Base-by-base conservation (phyloP, 169 alveolate genomes). In the Plasmodium gonderi region DNA sequence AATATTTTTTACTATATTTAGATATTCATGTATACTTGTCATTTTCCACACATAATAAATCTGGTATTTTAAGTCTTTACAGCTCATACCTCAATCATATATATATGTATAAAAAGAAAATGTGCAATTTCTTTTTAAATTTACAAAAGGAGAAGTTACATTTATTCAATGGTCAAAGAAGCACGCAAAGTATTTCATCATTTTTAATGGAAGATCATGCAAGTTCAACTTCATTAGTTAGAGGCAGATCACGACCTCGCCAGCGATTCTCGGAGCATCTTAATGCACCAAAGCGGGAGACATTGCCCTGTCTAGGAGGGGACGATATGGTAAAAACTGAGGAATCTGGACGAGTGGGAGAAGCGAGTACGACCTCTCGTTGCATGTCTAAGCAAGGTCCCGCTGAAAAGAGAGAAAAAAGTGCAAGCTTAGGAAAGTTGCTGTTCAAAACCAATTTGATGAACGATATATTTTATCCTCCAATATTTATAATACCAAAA, bases 51-150 rank as follows among this genome's bases (percentile, higher is more conserved):
- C 82, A 77, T 67, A 90, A 90, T 47, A 90, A 65, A 40, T 45
- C 49, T 2, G 94, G 94, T n/a, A 45, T 90, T 3, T 68, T 90
- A 67, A 90, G 94, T 78, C 20, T 64, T 7, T 90, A 90, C 45
- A 49, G 94, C 74, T 90, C 94, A 5, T 78, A 77, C 60, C 60
- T 90, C 17, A 90, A 90, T 44, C 29, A 8, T 78, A 38, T 67
- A 20, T 78, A 90, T 68, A n/a, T 90, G 1, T 6, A 90, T 65
- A 79, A 79, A 9, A 90, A 90, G 29, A 76, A 60, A 47, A 47
- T 47, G 12, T 20, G 77, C 5, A 65, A 45, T 11, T 87, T 87
- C 69, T 87, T 87, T 40, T 47, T 75, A 4, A 87, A 87, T 75
- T 69, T 44, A 6, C 38, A 69, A 38, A 72, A 6, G 8, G 49